phyloP scores from a whole-genome alignment of 1,284 basidiomycete species.

The Pseudozyma hubeiensis region DNA sequence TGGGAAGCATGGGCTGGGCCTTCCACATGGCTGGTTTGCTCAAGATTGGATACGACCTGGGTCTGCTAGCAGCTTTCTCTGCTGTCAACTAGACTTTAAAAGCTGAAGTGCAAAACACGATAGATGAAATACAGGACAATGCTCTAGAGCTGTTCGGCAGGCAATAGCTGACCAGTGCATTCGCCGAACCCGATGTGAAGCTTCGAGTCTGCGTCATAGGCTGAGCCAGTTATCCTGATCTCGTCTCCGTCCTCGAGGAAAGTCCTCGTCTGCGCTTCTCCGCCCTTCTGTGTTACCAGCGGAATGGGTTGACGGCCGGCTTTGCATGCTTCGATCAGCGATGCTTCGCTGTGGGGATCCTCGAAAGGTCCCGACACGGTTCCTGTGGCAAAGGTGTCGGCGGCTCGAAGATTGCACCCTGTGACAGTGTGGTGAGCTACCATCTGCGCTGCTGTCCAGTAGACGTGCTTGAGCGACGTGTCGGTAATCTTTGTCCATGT shows the following conservation, averaged over 20 bases:
- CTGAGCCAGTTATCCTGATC: constrained; percentile 9
- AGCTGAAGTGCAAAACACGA: neutral
- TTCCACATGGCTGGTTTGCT: constrained; percentile 21
- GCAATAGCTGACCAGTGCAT: constrained; percentile 11
- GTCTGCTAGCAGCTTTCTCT: constrained; percentile 19
- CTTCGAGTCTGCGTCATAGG: constrained; percentile 12
- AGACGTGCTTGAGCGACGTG: constrained; percentile 24
- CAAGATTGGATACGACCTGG: constrained; percentile 27
- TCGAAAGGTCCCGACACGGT: constrained; percentile 26
- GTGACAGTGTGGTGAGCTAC: constrained; percentile 34
- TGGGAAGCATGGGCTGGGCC: constrained; percentile 20
- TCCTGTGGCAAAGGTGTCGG: constrained; percentile 34
- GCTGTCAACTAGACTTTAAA: constrained; percentile 6
- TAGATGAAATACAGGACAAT: neutral
- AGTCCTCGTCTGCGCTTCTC: constrained; percentile 4
- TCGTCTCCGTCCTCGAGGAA: constrained; percentile 13
- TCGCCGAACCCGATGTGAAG: constrained; percentile 19
- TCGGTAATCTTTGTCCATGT: constrained; percentile 24
- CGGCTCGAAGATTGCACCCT: constrained; percentile 25
- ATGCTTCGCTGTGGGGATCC: constrained; percentile 14
- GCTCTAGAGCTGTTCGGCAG: neutral
- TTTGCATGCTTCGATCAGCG: constrained; percentile 20
- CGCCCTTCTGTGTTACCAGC: constrained; percentile 7
- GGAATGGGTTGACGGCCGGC: constrained; percentile 15
- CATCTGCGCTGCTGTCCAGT: constrained; percentile 41